These are phyloP conservation scores for Emydomyces testavorans DNA, from an alignment of 2,329 filamentous ascomycete species.

Conservation along the genomic window DNA sequence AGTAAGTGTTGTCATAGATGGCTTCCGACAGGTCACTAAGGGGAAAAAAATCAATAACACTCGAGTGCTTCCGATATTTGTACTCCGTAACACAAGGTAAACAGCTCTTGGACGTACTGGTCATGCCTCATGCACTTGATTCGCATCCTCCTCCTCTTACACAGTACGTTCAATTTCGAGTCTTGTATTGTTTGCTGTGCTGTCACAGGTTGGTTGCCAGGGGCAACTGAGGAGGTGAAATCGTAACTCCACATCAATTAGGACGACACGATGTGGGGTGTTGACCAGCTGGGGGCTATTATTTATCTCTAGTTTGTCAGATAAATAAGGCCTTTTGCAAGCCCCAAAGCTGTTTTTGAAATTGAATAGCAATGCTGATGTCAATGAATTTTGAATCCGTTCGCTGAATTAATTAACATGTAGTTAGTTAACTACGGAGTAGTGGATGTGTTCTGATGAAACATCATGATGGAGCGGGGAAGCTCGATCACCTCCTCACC, in stretches of 20 bases:
- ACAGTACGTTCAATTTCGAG: background rate
- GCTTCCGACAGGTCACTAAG: background rate
- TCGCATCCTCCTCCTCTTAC: too few species aligned
- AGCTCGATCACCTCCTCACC: background rate
- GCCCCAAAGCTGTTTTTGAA: too few species aligned
- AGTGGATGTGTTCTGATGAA: background rate
- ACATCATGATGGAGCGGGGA: background rate
- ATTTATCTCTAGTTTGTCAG: too few species aligned
- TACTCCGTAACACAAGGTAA: slow-evolving; percentile 1
- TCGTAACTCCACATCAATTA: too few species aligned
- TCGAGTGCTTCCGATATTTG: slow-evolving; percentile 3
- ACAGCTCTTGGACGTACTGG: background rate
- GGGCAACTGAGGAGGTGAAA: too few species aligned
- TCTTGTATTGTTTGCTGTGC: slow-evolving; percentile 5
- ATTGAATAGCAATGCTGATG: too few species aligned
- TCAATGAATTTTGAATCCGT: too few species aligned
- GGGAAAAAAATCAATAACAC: background rate
- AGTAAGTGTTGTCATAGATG: background rate
- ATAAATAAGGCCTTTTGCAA: too few species aligned
- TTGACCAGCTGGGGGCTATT: too few species aligned
- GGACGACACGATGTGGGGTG: too few species aligned
- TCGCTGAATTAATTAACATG: too few species aligned
- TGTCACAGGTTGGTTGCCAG: slow-evolving; percentile 7
- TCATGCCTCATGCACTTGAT: background rate
- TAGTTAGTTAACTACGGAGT: too few species aligned